Evolutionary conservation across 495 filamentous ascomycete species (phyloP).

Genomic region (Podospora didyma): DNA sequence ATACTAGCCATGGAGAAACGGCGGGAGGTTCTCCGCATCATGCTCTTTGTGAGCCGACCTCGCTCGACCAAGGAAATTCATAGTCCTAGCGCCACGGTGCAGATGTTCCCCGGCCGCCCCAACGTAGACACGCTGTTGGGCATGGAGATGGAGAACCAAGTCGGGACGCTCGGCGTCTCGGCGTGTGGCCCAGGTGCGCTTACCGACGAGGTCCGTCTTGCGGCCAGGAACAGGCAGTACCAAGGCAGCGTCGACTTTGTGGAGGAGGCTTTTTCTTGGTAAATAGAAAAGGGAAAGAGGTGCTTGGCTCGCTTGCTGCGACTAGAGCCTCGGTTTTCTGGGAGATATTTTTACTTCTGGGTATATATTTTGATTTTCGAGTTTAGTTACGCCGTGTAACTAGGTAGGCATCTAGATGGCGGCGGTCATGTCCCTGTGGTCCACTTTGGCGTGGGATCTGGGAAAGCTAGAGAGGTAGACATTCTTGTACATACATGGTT

Average conservation of each 20-base stretch:
- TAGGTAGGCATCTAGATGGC: too few species aligned
- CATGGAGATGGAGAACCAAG: slow-evolving; percentile 68
- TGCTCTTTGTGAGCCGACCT: slow-evolving; percentile 87
- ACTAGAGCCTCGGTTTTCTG: too few species aligned
- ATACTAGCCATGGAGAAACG: slow-evolving; percentile 81
- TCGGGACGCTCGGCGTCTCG: slow-evolving; percentile 79
- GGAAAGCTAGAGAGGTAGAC: neutral
- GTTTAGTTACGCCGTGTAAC: too few species aligned
- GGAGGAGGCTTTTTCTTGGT: slow-evolving; percentile 94
- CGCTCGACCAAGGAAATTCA: slow-evolving; percentile 75
- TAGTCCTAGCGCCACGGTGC: slow-evolving; percentile 74
- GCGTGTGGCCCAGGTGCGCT: slow-evolving; percentile 89
- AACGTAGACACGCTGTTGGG: slow-evolving; percentile 68
- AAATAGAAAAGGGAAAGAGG: neutral
- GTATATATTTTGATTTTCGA: too few species aligned
- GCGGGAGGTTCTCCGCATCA: slow-evolving; percentile 75
- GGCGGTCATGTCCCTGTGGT: too few species aligned
- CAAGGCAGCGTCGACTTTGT: slow-evolving; percentile 77
- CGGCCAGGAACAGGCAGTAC: slow-evolving; percentile 61
- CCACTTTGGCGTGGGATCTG: neutral
- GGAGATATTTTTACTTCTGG: too few species aligned
- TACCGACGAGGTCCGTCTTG: slow-evolving; percentile 78
- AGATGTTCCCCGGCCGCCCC: slow-evolving; percentile 73
- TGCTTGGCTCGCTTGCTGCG: too few species aligned
- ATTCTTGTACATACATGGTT: slow-evolving; percentile 3